phyloP scores from a whole-genome alignment of 2,329 filamentous ascomycete species.

The Neophaeococcomyces mojaviensis region DNA sequence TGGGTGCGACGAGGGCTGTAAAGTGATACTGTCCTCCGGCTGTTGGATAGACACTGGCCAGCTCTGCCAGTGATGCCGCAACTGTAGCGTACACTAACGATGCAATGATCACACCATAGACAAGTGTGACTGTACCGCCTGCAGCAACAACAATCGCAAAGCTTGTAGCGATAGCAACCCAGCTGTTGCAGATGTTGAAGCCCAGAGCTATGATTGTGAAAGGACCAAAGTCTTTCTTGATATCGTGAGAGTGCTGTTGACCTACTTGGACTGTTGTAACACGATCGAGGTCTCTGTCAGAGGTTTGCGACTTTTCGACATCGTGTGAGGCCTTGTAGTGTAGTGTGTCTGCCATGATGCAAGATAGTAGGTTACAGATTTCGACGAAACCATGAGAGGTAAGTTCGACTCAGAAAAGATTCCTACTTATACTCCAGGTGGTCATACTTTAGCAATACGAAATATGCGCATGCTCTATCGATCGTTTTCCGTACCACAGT shows the following conservation, averaged over 20 bases:
- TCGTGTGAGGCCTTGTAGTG: background rate
- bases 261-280: constrained; percentile 4
- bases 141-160: constrained; percentile 21
- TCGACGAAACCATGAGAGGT: no score
- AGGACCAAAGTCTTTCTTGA: constrained; percentile 3
- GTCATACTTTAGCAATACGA: no score
- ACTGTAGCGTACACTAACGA: constrained; percentile 36
- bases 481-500: no score
- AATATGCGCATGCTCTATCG: no score
- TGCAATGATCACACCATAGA: constrained; percentile 23
- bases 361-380: no score
- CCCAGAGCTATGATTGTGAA: constrained; percentile 5
- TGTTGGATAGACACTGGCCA: constrained; percentile 53
- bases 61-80: constrained; percentile 48
- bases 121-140: constrained; percentile 21
- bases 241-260: constrained; percentile 6
- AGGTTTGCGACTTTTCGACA: background rate
- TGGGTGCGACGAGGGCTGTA: constrained; percentile 26
- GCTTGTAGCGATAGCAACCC: constrained; percentile 25
- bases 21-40: constrained; percentile 48
- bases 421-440: no score
- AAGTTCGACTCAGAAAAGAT: no score
- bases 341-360: no score
- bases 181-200: constrained; percentile 23
- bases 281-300: background rate